phyloP scores from a whole-genome alignment of 176 grass and related monocot genomes.

The Bolboschoenus planiculmis region DNA sequence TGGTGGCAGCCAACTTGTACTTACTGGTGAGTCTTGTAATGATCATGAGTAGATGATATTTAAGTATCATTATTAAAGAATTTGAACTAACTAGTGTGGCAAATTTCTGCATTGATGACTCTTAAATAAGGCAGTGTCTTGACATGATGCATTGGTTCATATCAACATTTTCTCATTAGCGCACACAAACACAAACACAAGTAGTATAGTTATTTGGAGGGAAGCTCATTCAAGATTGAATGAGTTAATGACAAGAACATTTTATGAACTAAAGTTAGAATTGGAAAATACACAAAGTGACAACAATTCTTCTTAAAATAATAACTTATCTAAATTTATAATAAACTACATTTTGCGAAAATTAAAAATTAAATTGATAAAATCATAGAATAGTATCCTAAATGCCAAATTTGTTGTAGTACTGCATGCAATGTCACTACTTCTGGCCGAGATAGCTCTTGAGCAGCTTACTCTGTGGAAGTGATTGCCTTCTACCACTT shows the following conservation, averaged over 20 bases:
- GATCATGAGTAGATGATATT: not conserved
- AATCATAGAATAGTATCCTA: not conserved
- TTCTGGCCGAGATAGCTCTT: not conserved
- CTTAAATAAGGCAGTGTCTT: not conserved
- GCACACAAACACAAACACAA: too few relatives aligned
- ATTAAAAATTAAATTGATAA: not conserved
- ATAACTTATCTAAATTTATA: not conserved
- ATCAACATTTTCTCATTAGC: not conserved
- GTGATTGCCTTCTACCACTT: not conserved
- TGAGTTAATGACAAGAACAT: not conserved
- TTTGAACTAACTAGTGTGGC: not conserved
- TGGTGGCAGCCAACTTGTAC: not conserved
- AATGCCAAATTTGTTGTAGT: not conserved
- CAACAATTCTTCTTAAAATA: not conserved
- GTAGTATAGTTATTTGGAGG: too few relatives aligned
- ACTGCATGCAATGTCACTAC: not conserved
- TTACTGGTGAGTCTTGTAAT: not conserved
- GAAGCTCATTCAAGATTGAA: too few relatives aligned
- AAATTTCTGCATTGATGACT: not conserved
- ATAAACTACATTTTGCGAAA: not conserved
- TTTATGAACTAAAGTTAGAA: not conserved
- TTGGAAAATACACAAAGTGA: not conserved
- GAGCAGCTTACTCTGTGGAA: not conserved
- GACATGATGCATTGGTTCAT: not conserved
- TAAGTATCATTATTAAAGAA: not conserved